These are phyloP conservation scores for Monosporascus sp. DNA, from an alignment of 2,329 filamentous ascomycete species.

Conservation along the genomic window DNA sequence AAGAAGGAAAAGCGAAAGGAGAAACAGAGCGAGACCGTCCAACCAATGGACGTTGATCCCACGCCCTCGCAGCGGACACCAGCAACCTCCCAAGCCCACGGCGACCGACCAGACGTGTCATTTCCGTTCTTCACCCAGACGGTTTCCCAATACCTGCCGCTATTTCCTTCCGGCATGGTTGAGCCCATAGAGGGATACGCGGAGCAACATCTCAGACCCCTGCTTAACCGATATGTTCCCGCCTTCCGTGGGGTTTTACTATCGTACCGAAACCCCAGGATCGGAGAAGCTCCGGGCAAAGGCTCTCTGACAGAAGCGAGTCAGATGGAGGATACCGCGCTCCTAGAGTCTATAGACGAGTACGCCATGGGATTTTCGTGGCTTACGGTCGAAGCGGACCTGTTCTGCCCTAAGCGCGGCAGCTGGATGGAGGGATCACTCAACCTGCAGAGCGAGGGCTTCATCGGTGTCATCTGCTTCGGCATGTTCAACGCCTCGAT, in stretches of 20 bases:
- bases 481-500: slow-evolving; percentile 91
- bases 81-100: slow-evolving; percentile 30
- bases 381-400: slow-evolving; percentile 79
- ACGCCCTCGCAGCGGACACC: slow-evolving; percentile 6
- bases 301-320: slow-evolving; percentile 45
- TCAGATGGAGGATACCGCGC: slow-evolving; percentile 37
- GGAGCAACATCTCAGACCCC: slow-evolving; percentile 68
- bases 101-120: slow-evolving; percentile 33
- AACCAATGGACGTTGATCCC: slow-evolving; percentile 36
- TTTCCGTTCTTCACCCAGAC: slow-evolving; percentile 77
- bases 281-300: slow-evolving; percentile 54
- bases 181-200: slow-evolving; percentile 66
- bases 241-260: slow-evolving; percentile 70
- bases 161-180: slow-evolving; percentile 66
- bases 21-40: slow-evolving; percentile 6
- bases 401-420: slow-evolving; percentile 73
- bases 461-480: slow-evolving; percentile 83
- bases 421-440: slow-evolving; percentile 74
- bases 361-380: slow-evolving; percentile 83
- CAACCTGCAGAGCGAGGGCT: slow-evolving; percentile 82
- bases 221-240: slow-evolving; percentile 72
- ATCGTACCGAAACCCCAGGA: slow-evolving; percentile 62
- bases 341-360: slow-evolving; percentile 61
- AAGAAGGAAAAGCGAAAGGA: slow-evolving; percentile 13
- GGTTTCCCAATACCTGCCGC: slow-evolving; percentile 72